Base-by-base conservation (phyloP, 441 rosid genomes). In the Sinapis alba region DNA sequence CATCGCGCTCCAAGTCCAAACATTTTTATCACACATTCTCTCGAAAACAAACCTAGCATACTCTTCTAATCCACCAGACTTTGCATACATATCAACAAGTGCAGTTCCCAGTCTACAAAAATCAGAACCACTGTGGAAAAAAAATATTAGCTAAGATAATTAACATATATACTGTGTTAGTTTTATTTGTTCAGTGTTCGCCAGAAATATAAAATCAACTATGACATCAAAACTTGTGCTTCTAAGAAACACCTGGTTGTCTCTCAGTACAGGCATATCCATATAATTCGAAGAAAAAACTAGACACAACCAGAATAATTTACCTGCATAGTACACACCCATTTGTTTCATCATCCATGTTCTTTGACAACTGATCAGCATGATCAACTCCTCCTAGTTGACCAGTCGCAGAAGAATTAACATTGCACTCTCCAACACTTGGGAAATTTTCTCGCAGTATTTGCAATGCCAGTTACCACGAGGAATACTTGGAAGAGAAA, bases 1-100 rank as follows among this genome's bases (percentile, higher is more conserved):
- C 97, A 94, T 92, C 4, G 97, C 92, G 74, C 95, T 92, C 94
- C 97, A 92, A 38, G 95, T 87, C 98, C 98, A 88, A 19, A 90
- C 92, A 70, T 89, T 90, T 78, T 65, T 91, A 50, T 86, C 84
- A 64, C 50, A 34, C 88, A 89, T 83, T 72, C 78, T 80, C 18
- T 79, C 68, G 66, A 94, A 92, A 63, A 86, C 88, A 11, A 63
- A 62, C 82, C 69, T 74, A 45, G 93, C 93, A 65, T 81, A 83
- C 56, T 32, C n/a, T n/a, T n/a, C 75, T 36, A 88, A 70, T 54
- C 83, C 79, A 57, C 95, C 98, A 56, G 92, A 82, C 75, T 89
- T 92, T 0, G 85, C 86, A 38, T 92, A 92, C 95, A 89, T 90
- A 62, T 94, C 89, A 1, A 90, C 95, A 62, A 94, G 87, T 20